phyloP scores from a whole-genome alignment of 768 basidiomycete species.

The Mycena venus region DNA sequence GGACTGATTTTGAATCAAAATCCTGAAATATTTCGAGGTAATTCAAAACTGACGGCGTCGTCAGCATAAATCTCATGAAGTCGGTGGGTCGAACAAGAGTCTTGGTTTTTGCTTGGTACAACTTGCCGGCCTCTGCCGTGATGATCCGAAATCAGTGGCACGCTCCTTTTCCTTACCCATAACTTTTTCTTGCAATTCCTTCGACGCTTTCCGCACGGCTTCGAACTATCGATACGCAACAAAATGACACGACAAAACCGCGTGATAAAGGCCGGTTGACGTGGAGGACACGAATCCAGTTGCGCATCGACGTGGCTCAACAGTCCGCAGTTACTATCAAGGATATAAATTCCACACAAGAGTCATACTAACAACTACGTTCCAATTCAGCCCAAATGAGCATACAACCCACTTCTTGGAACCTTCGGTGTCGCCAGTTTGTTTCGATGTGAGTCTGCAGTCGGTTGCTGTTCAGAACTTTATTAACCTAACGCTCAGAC shows the following conservation, averaged over 20 bases:
- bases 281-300: background rate
- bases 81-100: no score
- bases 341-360: background rate
- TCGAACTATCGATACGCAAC: no score
- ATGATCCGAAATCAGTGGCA: no score
- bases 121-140: no score
- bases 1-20: no score
- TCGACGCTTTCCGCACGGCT: no score
- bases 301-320: background rate
- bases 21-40: no score
- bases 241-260: background rate
- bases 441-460: background rate
- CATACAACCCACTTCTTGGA: background rate
- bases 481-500: background rate
- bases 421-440: background rate
- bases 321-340: background rate
- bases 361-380: background rate
- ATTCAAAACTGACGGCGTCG: no score
- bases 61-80: no score
- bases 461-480: background rate
- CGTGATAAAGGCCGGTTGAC: background rate
- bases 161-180: no score
- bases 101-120: no score
- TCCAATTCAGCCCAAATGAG: background rate
- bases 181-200: no score